These are phyloP conservation scores for Ormosia emarginata DNA, from an alignment of 306 rosid species.

Conservation along the genomic window DNA sequence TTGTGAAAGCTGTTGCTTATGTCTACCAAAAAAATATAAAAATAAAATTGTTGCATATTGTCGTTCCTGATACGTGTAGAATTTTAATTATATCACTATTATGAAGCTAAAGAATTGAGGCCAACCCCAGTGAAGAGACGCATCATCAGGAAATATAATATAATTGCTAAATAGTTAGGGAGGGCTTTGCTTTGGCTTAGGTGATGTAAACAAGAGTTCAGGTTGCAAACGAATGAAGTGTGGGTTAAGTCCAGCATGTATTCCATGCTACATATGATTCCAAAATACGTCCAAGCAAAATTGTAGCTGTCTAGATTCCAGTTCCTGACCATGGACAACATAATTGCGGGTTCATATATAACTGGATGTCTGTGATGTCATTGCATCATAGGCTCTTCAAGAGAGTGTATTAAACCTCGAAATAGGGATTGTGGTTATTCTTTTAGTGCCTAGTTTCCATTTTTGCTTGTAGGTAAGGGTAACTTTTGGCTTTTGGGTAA, in stretches of 20 bases:
- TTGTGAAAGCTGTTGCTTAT: neutral
- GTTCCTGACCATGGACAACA: neutral
- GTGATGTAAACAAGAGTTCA: neutral
- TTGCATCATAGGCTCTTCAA: neutral
- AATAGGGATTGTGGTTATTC: neutral
- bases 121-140: neutral
- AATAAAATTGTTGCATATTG: too few relatives aligned
- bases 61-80: neutral
- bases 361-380: neutral
- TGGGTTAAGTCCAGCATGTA: neutral
- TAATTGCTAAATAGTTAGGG: neutral
- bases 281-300: neutral
- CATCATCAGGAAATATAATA: neutral
- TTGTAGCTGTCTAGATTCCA: neutral
- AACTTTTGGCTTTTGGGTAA: too few relatives aligned
- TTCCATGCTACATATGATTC: neutral
- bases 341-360: neutral
- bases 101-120: neutral
- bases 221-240: neutral
- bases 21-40: too few relatives aligned
- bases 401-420: neutral
- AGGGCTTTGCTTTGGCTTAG: neutral
- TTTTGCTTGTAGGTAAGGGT: neutral
- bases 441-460: neutral
- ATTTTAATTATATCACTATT: neutral